Conservation (phyloP, 1,139 yeast species). For the Blastobotrys persicus region DNA sequence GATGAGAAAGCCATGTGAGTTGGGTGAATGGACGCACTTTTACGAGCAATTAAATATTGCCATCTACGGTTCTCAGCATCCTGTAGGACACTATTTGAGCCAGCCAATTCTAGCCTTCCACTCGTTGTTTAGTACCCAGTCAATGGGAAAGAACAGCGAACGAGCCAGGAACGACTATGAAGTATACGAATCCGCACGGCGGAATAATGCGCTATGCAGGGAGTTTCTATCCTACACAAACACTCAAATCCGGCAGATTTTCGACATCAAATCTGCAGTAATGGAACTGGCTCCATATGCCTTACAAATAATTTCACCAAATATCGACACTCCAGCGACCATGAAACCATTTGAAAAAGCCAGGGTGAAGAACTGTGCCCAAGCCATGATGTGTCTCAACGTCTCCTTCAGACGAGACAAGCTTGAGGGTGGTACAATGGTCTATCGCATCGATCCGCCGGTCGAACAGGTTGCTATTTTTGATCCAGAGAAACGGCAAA, state of each 20-base stretch:
- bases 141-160: conserved; percentile 45
- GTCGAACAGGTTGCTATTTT: conserved; percentile 34
- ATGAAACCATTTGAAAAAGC: conserved; percentile 25
- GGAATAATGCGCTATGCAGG: conserved; percentile 28
- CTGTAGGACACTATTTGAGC: conserved; percentile 54
- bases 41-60: conserved; percentile 53
- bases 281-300: conserved; percentile 36
- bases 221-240: conserved; percentile 25
- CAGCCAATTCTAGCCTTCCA: conserved; percentile 63
- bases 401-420: conserved; percentile 30
- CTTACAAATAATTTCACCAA: conserved; percentile 32
- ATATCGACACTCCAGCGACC: conserved; percentile 24
- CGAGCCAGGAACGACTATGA: conserved; percentile 46
- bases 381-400: conserved; percentile 29
- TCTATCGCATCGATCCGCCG: conserved; percentile 38
- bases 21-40: conserved; percentile 78
- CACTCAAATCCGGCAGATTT: conserved; percentile 25
- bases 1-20: conserved; percentile 56
- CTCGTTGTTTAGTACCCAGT: conserved; percentile 54
- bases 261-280: conserved; percentile 24
- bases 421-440: conserved; percentile 33
- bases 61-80: conserved; percentile 45
- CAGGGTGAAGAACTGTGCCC: conserved; percentile 28
- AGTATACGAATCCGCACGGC: conserved; percentile 21
- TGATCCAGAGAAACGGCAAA: conserved; percentile 26